A percentile compares a stretch with the other conserved stretches of the same genome.
Evolutionary conservation across 345 rosid species (phyloP).

Genomic region (Bruguiera gymnorhiza): DNA sequence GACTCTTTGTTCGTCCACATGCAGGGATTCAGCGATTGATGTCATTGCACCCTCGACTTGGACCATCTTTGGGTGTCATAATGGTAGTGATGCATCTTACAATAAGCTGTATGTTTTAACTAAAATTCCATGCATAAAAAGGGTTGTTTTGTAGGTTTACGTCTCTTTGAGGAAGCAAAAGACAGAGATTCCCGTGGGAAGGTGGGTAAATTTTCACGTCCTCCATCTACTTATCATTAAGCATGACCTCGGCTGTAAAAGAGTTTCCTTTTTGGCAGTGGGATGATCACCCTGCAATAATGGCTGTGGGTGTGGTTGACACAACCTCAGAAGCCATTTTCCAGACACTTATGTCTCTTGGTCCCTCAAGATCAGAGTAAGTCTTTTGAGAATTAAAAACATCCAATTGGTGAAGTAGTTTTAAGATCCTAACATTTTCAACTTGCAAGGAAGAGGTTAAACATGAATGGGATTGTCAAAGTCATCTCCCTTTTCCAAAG

Average conservation of each 20-base stretch:
- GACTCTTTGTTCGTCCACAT: conserved; percentile 56
- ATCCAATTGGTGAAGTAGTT: not conserved
- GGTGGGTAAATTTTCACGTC: conserved; percentile 42
- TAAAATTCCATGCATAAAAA: conserved; percentile 13
- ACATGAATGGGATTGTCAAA: not conserved
- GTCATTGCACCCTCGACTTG: conserved; percentile 93
- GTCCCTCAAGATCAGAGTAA: conserved; percentile 93
- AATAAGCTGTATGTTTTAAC: conserved; percentile 2
- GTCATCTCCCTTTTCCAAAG: too few relatives aligned
- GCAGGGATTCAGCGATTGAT: conserved; percentile 63
- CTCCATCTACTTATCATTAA: conserved; percentile 4
- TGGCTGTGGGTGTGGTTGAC: conserved; percentile 94
- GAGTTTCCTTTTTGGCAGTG: conserved; percentile 41
- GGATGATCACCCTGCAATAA: conserved; percentile 97
- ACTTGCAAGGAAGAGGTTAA: too few relatives aligned
- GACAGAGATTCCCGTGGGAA: conserved; percentile 62
- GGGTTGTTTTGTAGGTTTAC: conserved; percentile 55
- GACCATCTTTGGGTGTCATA: conserved; percentile 94
- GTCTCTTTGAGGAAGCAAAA: conserved; percentile 92
- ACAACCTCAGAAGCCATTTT: conserved; percentile 92
- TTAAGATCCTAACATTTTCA: too few relatives aligned
- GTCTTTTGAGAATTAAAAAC: conserved; percentile 13
- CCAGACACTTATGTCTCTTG: conserved; percentile 91
- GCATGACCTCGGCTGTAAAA: conserved; percentile 7
- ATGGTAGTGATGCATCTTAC: conserved; percentile 44